Percentiles rank a stretch among this genome's conserved stretches.
These are phyloP conservation scores for Crotalaria pallida DNA, from an alignment of 306 rosid species.

Conservation along the genomic window DNA sequence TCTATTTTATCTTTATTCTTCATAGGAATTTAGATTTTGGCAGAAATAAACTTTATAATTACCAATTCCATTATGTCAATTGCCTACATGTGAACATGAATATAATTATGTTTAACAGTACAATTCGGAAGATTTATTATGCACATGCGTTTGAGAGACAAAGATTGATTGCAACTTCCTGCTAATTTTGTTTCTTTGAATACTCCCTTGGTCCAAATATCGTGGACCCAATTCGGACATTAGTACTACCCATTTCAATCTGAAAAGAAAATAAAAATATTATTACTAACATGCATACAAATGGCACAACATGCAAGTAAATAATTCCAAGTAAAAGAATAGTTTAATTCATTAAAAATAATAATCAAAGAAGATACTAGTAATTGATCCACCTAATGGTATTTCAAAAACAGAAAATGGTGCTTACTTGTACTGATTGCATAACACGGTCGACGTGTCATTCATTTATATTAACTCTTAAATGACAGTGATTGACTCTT, in stretches of 20 bases:
- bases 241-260: conserved; percentile 92
- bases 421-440: too few relatives aligned
- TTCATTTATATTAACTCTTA: too few relatives aligned
- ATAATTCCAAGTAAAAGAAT: not conserved
- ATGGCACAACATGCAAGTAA: not conserved
- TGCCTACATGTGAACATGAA: not conserved
- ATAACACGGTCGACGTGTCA: too few relatives aligned
- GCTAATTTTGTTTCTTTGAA: conserved; percentile 46
- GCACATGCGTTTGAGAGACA: not conserved
- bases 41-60: not conserved
- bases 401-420: too few relatives aligned
- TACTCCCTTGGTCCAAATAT: conserved; percentile 97
- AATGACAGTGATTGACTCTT: too few relatives aligned
- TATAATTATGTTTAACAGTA: conserved; percentile 7
- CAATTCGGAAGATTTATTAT: not conserved
- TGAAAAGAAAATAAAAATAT: conserved; percentile 30
- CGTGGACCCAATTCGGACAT: conserved; percentile 83
- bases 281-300: not conserved
- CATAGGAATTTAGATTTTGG: too few relatives aligned
- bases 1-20: too few relatives aligned
- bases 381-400: not conserved
- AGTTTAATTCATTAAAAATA: not conserved
- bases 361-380: not conserved
- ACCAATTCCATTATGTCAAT: conserved; percentile 2
- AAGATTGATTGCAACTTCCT: conserved; percentile 4